Conservation (phyloP, 2,329 filamentous ascomycete species). For the Colletotrichum australisinense region DNA sequence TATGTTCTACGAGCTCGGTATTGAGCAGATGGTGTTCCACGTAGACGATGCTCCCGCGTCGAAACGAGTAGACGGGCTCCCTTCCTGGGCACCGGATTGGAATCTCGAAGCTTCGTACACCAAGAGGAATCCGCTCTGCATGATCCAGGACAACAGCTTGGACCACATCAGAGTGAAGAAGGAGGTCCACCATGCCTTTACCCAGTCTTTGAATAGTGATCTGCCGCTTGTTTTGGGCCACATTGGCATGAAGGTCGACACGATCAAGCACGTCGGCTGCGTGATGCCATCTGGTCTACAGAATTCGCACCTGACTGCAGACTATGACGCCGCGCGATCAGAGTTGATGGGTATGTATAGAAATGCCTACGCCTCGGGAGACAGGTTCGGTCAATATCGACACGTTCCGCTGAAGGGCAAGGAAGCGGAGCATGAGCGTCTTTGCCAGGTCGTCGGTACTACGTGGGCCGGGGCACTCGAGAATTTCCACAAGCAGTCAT, state of each 20-base stretch:
- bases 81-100: slow-evolving; percentile 22
- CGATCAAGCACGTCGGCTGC: neutral
- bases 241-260: neutral
- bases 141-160: slow-evolving; percentile 4
- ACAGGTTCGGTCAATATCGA: slow-evolving; percentile 4
- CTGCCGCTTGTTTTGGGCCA: slow-evolving; percentile 5
- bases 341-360: neutral
- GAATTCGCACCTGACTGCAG: neutral
- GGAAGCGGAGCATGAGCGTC: neutral
- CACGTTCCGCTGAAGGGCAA: slow-evolving; percentile 5
- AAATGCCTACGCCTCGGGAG: neutral
- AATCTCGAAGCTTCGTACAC: neutral
- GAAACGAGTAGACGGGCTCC: neutral
- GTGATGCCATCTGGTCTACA: neutral
- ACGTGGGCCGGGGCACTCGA: neutral
- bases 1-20: slow-evolving; percentile 6
- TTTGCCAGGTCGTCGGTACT: neutral
- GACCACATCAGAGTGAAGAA: neutral
- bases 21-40: neutral
- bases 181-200: neutral
- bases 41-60: neutral
- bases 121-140: neutral
- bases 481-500: neutral
- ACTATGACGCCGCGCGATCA: neutral
- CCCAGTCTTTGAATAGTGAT: neutral